Conservation (phyloP, 1,284 basidiomycete species). For the Amylostereum areolatum region DNA sequence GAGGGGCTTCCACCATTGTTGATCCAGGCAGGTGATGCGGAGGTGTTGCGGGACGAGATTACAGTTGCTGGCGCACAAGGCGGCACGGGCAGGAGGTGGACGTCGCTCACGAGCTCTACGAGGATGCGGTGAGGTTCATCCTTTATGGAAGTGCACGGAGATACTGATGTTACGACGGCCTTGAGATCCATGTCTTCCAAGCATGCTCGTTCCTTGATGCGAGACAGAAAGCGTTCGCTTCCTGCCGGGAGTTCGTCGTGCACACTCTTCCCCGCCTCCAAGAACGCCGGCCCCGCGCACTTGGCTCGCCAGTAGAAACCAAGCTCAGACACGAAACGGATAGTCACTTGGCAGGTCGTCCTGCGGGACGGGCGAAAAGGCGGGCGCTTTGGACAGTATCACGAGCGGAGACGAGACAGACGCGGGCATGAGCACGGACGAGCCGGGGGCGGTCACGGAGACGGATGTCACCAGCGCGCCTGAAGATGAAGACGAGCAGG, state of each 20-base stretch:
- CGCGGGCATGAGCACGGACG: no score
- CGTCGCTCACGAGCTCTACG: constrained; percentile 89
- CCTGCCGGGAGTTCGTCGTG: constrained; percentile 68
- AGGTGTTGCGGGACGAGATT: constrained; percentile 90
- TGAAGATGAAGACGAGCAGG: no score
- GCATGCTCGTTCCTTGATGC: constrained; percentile 79
- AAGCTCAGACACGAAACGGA: constrained; percentile 61
- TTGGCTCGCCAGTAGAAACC: constrained; percentile 50
- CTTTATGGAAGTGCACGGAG: constrained; percentile 1
- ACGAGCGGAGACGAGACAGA: constrained; percentile 12
- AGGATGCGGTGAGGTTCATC: constrained; percentile 74
- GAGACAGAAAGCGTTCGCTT: constrained; percentile 66
- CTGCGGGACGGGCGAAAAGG: constrained; percentile 58
- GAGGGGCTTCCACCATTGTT: constrained; percentile 84
- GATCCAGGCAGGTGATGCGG: constrained; percentile 91
- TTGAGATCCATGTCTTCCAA: constrained; percentile 86
- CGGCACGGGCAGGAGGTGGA: constrained; percentile 81
- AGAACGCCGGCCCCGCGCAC: constrained; percentile 37
- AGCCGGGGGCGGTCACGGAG: no score
- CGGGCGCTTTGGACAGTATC: constrained; percentile 20
- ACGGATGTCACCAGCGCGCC: no score
- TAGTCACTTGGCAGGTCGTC: constrained; percentile 58
- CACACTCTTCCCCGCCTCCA: constrained; percentile 48
- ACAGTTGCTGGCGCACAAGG: constrained; percentile 94
- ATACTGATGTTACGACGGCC: constrained; percentile 6